These are phyloP conservation scores for Obelidium mucronatum DNA, from an alignment of 192 early-diverging fungal genomes.

Conservation along the genomic window DNA sequence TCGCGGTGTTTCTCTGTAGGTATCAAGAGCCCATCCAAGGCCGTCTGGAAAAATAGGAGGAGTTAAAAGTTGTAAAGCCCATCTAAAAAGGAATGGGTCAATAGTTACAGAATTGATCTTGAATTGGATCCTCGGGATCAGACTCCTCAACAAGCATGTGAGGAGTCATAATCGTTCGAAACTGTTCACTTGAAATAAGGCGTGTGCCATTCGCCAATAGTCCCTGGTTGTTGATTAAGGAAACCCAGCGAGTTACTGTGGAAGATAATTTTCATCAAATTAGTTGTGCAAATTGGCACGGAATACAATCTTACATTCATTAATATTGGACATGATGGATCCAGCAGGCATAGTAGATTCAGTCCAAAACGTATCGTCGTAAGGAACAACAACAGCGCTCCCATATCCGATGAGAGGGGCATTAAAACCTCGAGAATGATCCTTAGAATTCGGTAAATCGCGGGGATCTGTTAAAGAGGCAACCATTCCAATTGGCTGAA, in stretches of 20 bases:
- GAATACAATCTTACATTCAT: not conserved
- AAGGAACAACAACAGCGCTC: not conserved
- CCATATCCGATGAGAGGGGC: not conserved
- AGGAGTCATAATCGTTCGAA: not conserved
- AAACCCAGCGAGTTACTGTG: slow-evolving; percentile 22
- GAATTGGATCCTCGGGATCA: not conserved
- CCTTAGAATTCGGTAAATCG: not conserved
- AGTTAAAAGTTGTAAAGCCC: not conserved
- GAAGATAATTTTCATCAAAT: not conserved
- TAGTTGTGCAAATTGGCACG: not conserved
- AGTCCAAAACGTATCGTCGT: not conserved
- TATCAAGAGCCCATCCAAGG: slow-evolving; percentile 17
- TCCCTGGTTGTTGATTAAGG: slow-evolving; percentile 8
- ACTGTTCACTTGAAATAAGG: not conserved
- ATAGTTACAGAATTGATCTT: not conserved
- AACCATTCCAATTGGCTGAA: slow-evolving; percentile 24
- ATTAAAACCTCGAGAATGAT: slow-evolving; percentile 1
- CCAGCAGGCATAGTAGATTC: not conserved
- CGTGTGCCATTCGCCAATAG: not conserved
- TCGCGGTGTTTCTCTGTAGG: slow-evolving; percentile 4
- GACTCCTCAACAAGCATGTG: not conserved
- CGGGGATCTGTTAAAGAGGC: not conserved
- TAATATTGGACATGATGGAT: not conserved
- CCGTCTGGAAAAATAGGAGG: not conserved
- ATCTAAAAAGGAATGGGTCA: not conserved